These are phyloP conservation scores for Linum tenue DNA, from an alignment of 345 rosid genomes.

Conservation along the genomic window DNA sequence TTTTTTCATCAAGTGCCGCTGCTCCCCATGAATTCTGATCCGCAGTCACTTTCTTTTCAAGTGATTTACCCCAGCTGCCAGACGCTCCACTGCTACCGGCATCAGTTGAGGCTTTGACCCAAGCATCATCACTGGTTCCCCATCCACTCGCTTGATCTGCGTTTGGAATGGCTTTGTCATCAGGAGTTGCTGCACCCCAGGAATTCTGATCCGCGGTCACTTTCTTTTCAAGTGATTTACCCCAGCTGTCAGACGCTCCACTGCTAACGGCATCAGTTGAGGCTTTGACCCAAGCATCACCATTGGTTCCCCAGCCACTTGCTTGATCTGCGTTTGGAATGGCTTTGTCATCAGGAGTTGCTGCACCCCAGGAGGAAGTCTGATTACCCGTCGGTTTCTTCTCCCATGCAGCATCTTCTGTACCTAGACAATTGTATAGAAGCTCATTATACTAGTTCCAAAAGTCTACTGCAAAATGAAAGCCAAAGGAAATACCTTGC, in stretches of 20 bases:
- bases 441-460: neutral
- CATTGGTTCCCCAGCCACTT: slow-evolving; percentile 32
- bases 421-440: slow-evolving; percentile 15
- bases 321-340: slow-evolving; percentile 28
- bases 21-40: neutral
- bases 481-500: slow-evolving; percentile 19
- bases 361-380: slow-evolving; percentile 44
- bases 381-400: slow-evolving; percentile 24
- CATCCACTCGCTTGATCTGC: slow-evolving; percentile 33
- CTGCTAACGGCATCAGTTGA: slow-evolving; percentile 25
- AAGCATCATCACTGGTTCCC: slow-evolving; percentile 33
- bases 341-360: slow-evolving; percentile 31
- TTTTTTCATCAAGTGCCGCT: neutral
- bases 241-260: slow-evolving; percentile 36
- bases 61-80: slow-evolving; percentile 43
- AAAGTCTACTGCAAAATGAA: neutral
- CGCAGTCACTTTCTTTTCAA: neutral
- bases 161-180: slow-evolving; percentile 11
- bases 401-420: slow-evolving; percentile 39
- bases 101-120: slow-evolving; percentile 43
- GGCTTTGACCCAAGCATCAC: slow-evolving; percentile 47
- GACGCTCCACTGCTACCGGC: slow-evolving; percentile 26
- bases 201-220: neutral
- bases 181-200: neutral
- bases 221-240: slow-evolving; percentile 23